phyloP scores from a whole-genome alignment of 1,139 yeast genomes.

The Yamadazyma diospyri region DNA sequence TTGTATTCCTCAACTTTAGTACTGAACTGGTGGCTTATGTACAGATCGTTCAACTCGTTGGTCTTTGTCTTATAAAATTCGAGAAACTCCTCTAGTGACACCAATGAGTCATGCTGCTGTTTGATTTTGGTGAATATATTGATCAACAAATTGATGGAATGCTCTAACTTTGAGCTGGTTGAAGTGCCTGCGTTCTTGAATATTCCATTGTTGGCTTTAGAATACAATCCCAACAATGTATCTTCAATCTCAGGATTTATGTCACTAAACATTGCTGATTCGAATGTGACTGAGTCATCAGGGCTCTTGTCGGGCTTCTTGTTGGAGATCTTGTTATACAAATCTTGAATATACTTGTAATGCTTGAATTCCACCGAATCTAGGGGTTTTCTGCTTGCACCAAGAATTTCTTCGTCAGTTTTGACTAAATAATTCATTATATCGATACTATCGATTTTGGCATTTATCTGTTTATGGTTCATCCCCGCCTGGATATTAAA shows the following conservation, averaged over 20 bases:
- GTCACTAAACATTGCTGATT: constrained; percentile 79
- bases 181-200: constrained; percentile 61
- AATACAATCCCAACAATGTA: constrained; percentile 51
- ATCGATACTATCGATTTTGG: constrained; percentile 69
- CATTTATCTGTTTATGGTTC: constrained; percentile 82
- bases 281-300: constrained; percentile 31
- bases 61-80: constrained; percentile 25
- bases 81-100: constrained; percentile 29
- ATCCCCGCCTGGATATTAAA: constrained; percentile 83
- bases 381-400: constrained; percentile 8
- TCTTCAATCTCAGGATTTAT: constrained; percentile 62
- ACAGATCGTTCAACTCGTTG: constrained; percentile 26
- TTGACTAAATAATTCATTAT: constrained; percentile 42
- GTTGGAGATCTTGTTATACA: constrained; percentile 19
- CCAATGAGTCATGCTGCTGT: constrained; percentile 35
- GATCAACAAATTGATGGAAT: constrained; percentile 27
- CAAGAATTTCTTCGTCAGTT: constrained; percentile 13
- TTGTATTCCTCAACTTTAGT: constrained; percentile 18
- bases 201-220: constrained; percentile 56
- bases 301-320: constrained; percentile 3
- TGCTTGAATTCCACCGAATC: constrained; percentile 37
- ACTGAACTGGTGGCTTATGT: constrained; percentile 24
- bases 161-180: constrained; percentile 50
- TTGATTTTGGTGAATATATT: constrained; percentile 30
- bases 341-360: constrained; percentile 41